Evolutionary conservation across 2,329 filamentous ascomycete genomes (phyloP).

Genomic region (Hypoxylon sp.): DNA sequence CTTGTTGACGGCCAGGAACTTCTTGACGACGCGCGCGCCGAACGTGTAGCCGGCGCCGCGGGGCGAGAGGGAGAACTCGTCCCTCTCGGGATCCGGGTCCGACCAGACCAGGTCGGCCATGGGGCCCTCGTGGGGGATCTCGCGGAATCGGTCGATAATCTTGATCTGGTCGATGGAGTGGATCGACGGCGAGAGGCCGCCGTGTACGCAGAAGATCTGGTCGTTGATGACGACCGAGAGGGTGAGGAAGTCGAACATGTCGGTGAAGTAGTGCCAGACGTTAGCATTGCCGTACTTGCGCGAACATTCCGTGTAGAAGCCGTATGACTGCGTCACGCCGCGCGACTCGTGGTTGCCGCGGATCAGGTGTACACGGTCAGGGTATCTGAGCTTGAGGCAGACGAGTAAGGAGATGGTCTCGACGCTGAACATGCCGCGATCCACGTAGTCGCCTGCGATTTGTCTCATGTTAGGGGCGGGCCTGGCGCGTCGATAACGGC

Average conservation of each 20-base stretch:
- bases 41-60: constrained; percentile 97
- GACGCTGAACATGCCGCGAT: constrained; percentile 97
- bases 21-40: constrained; percentile 96
- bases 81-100: constrained; percentile 94
- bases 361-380: constrained; percentile 92
- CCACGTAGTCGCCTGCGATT: constrained; percentile 86
- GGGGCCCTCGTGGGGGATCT: constrained; percentile 97
- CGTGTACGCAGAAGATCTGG: constrained; percentile 98
- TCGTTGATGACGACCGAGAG: constrained; percentile 98
- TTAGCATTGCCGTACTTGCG: constrained; percentile 98
- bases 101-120: constrained; percentile 99
- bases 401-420: constrained; percentile 98
- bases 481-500: background rate
- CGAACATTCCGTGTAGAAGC: constrained; percentile 98
- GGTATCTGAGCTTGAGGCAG: constrained; percentile 96
- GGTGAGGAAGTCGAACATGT: constrained; percentile 99
- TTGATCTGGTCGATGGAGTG: constrained; percentile 99
- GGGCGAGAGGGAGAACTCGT: constrained; percentile 95
- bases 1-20: constrained; percentile 95
- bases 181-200: constrained; percentile 86
- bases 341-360: constrained; percentile 97
- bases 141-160: constrained; percentile 97
- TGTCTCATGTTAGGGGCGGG: constrained; percentile 9
- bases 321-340: constrained; percentile 97
- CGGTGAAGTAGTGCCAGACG: constrained; percentile 99